These are phyloP conservation scores for Phytophthora pisi DNA, from an alignment of 352 stramenopile species.

Conservation along the genomic window DNA sequence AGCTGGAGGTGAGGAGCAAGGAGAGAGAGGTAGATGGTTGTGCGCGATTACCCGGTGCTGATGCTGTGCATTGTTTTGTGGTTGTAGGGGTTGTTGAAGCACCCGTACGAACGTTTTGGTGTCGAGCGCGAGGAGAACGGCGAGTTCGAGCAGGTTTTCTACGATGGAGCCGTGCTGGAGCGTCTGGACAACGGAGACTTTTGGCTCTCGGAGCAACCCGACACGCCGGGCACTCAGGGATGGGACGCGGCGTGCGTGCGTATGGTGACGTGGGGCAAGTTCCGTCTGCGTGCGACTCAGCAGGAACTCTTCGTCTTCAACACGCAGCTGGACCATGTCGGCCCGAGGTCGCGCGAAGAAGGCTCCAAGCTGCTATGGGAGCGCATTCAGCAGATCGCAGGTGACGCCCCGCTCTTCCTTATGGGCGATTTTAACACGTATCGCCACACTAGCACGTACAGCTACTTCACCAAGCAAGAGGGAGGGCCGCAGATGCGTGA, in stretches of 20 bases:
- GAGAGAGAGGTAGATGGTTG: not conserved
- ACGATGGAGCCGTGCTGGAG: constrained; percentile 60
- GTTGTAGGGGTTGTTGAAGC: constrained; percentile 44
- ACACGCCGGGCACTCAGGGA: constrained; percentile 56
- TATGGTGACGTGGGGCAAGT: constrained; percentile 77
- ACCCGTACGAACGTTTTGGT: constrained; percentile 77
- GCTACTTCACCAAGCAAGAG: constrained; percentile 74
- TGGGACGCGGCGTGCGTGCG: constrained; percentile 76
- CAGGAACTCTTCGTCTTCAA: constrained; percentile 84
- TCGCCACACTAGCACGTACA: constrained; percentile 79
- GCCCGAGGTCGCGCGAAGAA: constrained; percentile 51
- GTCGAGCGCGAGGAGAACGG: constrained; percentile 72
- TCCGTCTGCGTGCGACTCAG: constrained; percentile 58
- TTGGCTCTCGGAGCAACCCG: constrained; percentile 77
- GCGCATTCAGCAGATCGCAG: constrained; percentile 65
- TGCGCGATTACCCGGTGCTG: not conserved
- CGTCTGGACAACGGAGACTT: constrained; percentile 70
- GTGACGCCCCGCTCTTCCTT: constrained; percentile 69
- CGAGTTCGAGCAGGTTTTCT: constrained; percentile 87
- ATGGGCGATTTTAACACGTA: constrained; percentile 90
- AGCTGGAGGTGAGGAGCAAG: constrained; percentile 50
- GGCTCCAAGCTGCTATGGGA: constrained; percentile 66
- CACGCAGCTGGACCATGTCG: constrained; percentile 78
- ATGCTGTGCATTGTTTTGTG: constrained; percentile 1
- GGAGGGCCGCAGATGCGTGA: constrained; percentile 69